These are phyloP conservation scores for Chalciporus piperatoides DNA, from an alignment of 1,284 basidiomycete genomes.

Conservation along the genomic window DNA sequence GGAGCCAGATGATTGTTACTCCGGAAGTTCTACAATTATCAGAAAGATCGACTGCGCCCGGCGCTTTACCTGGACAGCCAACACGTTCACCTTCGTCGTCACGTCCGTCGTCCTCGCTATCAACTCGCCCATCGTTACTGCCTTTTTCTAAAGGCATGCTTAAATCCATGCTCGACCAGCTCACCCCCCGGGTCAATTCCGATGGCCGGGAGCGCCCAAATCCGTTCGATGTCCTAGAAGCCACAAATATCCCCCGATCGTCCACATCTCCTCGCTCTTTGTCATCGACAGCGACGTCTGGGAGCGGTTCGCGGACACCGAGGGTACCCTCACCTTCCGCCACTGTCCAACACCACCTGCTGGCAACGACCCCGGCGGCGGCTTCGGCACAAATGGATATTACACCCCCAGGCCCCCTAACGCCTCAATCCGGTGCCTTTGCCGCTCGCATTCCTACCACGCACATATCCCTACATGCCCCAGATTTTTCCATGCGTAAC, in stretches of 20 bases:
- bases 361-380: constrained; percentile 29
- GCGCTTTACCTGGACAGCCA: constrained; percentile 15
- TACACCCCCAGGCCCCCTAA: constrained; percentile 36
- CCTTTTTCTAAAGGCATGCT: constrained; percentile 46
- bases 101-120: constrained; percentile 19
- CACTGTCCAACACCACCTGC: constrained; percentile 39
- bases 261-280: constrained; percentile 24
- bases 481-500: constrained; percentile 70
- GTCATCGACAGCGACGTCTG: constrained; percentile 4
- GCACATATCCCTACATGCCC: constrained; percentile 74
- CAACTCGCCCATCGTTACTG: constrained; percentile 6
- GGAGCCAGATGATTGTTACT: constrained; percentile 18
- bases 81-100: constrained; percentile 19
- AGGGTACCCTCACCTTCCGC: constrained; percentile 5
- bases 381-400: constrained; percentile 31
- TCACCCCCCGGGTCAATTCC: constrained; percentile 62
- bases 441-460: constrained; percentile 65
- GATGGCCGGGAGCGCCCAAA: constrained; percentile 56
- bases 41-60: constrained; percentile 15
- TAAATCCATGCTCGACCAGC: constrained; percentile 61
- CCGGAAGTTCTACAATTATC: constrained; percentile 14
- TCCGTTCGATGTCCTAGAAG: constrained; percentile 57
- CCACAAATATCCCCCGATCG: constrained; percentile 31
- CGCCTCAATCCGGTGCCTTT: constrained; percentile 42
- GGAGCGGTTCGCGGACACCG: constrained; percentile 13